Evolutionary conservation across 257 asterid genomes (phyloP).

Genomic region (Solanum tarijense): DNA sequence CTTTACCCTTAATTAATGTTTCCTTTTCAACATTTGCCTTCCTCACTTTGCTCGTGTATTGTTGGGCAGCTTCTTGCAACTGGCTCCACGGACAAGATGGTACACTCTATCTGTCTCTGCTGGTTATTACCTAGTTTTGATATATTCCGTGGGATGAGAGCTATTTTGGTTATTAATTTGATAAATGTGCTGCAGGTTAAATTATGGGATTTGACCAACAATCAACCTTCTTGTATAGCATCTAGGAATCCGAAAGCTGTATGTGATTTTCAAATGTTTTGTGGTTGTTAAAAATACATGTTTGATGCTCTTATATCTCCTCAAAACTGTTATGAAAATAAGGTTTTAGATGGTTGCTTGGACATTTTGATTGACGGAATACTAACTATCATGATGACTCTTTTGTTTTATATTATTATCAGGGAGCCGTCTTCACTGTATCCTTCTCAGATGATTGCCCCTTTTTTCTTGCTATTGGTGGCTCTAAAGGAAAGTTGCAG

Average conservation of each 20-base stretch:
- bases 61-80: slow-evolving; percentile 80
- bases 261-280: background rate
- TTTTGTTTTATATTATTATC: slow-evolving; percentile 1
- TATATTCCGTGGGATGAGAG: background rate
- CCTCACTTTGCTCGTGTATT: background rate
- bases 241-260: slow-evolving; percentile 42
- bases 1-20: background rate
- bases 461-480: slow-evolving; percentile 70
- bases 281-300: background rate
- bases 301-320: background rate
- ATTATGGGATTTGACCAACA: slow-evolving; percentile 78
- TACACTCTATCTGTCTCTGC: slow-evolving; percentile 9
- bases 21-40: background rate
- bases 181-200: slow-evolving; percentile 46
- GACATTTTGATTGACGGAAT: background rate
- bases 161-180: background rate
- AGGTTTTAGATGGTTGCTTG: background rate
- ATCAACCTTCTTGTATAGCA: slow-evolving; percentile 53
- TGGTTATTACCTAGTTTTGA: background rate
- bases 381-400: background rate
- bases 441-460: slow-evolving; percentile 73
- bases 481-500: slow-evolving; percentile 74
- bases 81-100: slow-evolving; percentile 83
- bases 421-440: slow-evolving; percentile 86
- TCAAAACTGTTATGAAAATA: background rate